Evolutionary conservation across 169 alveolate species (phyloP), one percentile per base, ranked within the genome.

Genomic region (Plasmodium gonderi): DNA sequence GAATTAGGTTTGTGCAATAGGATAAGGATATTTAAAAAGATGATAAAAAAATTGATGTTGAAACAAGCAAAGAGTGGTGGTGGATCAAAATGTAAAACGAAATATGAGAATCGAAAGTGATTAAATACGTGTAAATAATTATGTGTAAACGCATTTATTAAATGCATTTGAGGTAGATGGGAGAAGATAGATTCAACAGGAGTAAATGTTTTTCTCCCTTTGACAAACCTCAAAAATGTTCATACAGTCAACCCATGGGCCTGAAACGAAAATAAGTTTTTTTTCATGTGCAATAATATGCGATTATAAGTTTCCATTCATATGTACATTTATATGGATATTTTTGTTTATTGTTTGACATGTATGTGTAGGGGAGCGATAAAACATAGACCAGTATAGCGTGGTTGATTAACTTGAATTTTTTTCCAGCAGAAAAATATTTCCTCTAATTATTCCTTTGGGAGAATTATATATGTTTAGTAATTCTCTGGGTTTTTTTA

Each of bases 391-490:
- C 0, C 76, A 54, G 6, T 40, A 5, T 54, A 29, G 33, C 49
- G 44, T 26, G 17, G 6, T 67, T n/a, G 26, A 23, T 42, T 85
- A 54, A 85, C 92, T 74, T 51, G 68, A 72, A 47, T 85, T 85
- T 47, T 33, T 85, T 74, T 85, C 92, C 44, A 42, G 54, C n/a
- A 85, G 77, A 26, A 85, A 51, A 29, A 85, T n/a, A 65, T 85
- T 85, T 74, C 92, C 92, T 42, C 92, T 72, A 45, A 94, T 94
- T 36, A 92, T 82, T 65, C 95, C 93, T 68, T 94, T 94, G 65
- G 95, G 95, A 23, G 94, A 40, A 78, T 95, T 76, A 64, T 67
- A 78, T 60, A 94, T 94, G 42, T 79, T 85, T 81, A 94, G 14
- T 31, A 85, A 20, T 60, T 89, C 93, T n/a, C 96, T 90, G 5